Conservation (phyloP, 2,329 filamentous ascomycete genomes). For the Pestalotiopsis sp. region DNA sequence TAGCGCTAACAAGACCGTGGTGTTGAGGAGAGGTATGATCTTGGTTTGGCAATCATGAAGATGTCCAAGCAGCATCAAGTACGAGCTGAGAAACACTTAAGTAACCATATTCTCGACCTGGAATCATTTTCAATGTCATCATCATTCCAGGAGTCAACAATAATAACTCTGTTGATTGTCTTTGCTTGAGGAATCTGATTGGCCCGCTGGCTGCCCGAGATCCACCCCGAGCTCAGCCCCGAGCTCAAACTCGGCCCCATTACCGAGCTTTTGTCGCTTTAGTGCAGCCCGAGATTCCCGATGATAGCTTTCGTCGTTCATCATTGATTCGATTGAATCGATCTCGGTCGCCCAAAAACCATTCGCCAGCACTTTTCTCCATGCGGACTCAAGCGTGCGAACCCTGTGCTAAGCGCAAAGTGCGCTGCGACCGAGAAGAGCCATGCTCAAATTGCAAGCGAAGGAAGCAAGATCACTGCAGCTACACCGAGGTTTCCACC, state of each 20-base stretch:
- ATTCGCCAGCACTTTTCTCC: not conserved
- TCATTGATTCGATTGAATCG: not conserved
- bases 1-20: too few species aligned
- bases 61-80: not conserved
- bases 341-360: not conserved
- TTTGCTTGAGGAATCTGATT: not conserved
- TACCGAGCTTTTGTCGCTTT: not conserved
- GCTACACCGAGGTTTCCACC: not conserved
- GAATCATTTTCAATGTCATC: not conserved
- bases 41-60: too few species aligned
- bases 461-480: constrained; percentile 6
- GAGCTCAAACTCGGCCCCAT: not conserved
- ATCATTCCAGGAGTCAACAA: not conserved
- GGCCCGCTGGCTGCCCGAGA: not conserved
- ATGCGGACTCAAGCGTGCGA: constrained; percentile 9
- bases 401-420: constrained; percentile 13
- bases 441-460: constrained; percentile 12
- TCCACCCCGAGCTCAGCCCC: not conserved
- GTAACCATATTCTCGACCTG: not conserved
- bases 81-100: not conserved
- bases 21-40: too few species aligned
- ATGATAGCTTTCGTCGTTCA: not conserved
- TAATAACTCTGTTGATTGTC: not conserved
- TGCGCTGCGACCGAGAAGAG: constrained; percentile 11
- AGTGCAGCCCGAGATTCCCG: not conserved